Evolutionary conservation across 2,329 filamentous ascomycete genomes (phyloP), one percentile per base, ranked within the genome.

Genomic region (Aspergillus tubingensis): DNA sequence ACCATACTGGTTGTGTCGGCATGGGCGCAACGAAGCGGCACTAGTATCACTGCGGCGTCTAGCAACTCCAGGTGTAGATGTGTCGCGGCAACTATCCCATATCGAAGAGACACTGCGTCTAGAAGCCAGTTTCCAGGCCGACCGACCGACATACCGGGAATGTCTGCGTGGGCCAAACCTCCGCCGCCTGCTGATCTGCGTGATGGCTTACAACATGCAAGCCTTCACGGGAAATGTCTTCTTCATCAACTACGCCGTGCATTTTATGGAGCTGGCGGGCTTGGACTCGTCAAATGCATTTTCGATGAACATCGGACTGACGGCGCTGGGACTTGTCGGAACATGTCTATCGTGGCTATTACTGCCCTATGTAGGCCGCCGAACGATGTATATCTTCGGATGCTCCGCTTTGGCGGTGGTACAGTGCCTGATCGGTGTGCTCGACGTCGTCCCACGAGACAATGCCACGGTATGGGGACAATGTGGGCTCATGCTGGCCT

Each of bases 331-430:
- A 3, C 73, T 81, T 19, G 38, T 79, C 2, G 79, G 79, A 0
- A 80, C 79, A 1, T 69, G 72, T 17, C 66, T 76, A 39, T 77
- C 79, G 0, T 82, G 79, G 79, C 64, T 72, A 13, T 60, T 80
- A 2, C 63, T 80, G 1, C 65, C 72, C 3, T 69, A 70, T 7
- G 68, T 76, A 39, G 79, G 79, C 11, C 75, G 79, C 4, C 70
- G 79, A 17, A 69, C 67, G 0, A 74, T 79, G 49, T 81, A 80
- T 58, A 71, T 77, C 43, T 66, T 65, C 32, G 79, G 77, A 0
- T 72, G 74, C n/a, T 59, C 68, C 3, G 58, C 68, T 1, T 67
- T 80, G 8, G 68, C 72, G 0, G 32, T 75, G 8, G 55, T 80
- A 2, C 70, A 76, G 52, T 62, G 78, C 11, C 59, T 75, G 3